A percentile compares a stretch with the other conserved stretches of the same genome.
phyloP scores from a whole-genome alignment of 2,329 filamentous ascomycete genomes.

The Neophaeococcomyces mojaviensis region DNA sequence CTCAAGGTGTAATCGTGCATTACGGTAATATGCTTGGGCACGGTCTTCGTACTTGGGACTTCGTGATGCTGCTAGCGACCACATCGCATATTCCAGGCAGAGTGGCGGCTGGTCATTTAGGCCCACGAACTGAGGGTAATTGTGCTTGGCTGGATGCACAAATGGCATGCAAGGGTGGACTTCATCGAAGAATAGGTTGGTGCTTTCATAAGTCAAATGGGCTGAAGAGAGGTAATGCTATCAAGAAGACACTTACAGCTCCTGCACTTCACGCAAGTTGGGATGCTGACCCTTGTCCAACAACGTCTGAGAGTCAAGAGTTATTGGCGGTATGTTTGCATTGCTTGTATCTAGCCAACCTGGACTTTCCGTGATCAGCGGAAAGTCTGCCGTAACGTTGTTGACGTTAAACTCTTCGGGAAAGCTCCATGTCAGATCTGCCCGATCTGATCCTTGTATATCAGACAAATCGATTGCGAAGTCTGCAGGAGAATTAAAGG shows the following conservation, averaged over 20 bases:
- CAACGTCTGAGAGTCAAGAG: neutral
- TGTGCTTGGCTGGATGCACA: neutral
- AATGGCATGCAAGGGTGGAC: neutral
- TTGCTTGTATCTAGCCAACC: slow-evolving; percentile 1
- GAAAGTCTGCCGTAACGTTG: neutral
- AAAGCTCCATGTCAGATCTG: neutral
- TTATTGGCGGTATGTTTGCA: neutral
- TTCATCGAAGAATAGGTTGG: neutral
- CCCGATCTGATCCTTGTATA: no score
- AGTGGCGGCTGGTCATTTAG: neutral
- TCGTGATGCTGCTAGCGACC: neutral
- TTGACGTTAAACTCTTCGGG: neutral
- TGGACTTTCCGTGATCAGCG: neutral
- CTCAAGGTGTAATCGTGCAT: neutral
- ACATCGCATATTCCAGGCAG: neutral
- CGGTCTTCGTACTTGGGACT: neutral
- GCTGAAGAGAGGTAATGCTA: no score
- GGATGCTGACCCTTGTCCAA: neutral
- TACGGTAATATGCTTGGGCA: neutral
- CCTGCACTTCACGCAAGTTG: neutral
- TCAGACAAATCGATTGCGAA: no score
- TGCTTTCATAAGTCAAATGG: no score
- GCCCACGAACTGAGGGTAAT: neutral
- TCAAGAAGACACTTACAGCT: no score
- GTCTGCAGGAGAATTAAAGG: no score